Percentiles rank a stretch among this genome's conserved stretches.
Evolutionary conservation across 306 rosid species (phyloP).

Genomic region (Cucurbita maxima): DNA sequence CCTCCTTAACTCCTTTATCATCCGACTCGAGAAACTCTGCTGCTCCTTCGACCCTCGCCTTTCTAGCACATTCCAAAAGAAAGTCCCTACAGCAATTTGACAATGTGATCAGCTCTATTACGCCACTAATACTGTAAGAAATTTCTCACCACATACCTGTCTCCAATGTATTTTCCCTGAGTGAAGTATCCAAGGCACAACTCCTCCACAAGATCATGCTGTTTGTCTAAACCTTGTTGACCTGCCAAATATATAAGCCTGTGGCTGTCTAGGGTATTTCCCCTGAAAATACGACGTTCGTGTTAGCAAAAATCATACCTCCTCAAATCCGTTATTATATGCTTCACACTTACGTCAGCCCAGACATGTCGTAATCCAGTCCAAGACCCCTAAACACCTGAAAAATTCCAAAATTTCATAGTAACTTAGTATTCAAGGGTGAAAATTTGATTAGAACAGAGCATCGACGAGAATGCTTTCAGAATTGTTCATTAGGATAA

Average conservation of each 20-base stretch:
- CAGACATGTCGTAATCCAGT: constrained; percentile 40
- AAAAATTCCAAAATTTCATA: constrained; percentile 5
- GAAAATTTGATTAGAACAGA: background rate
- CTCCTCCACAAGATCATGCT: constrained; percentile 71
- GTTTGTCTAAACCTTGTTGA: constrained; percentile 57
- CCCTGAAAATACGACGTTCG: constrained; percentile 31
- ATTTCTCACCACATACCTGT: constrained; percentile 29
- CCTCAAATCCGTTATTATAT: background rate
- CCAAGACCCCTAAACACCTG: constrained; percentile 50
- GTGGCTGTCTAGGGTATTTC: constrained; percentile 84
- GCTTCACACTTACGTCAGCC: constrained; percentile 60
- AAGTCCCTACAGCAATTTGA: constrained; percentile 39
- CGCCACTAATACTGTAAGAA: background rate
- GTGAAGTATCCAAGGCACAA: constrained; percentile 72
- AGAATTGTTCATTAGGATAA: constrained; percentile 6
- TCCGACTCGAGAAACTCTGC: constrained; percentile 68
- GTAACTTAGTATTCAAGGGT: background rate
- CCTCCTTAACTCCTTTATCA: constrained; percentile 72
- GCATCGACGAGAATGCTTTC: background rate
- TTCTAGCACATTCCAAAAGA: constrained; percentile 65
- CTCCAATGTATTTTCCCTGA: constrained; percentile 71
- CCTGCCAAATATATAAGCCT: constrained; percentile 67
- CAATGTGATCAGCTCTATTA: background rate
- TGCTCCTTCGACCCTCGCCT: constrained; percentile 68
- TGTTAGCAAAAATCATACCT: background rate